Percentiles rank a stretch among this genome's conserved stretches.
These are phyloP conservation scores for Diutina neorugosa DNA, from an alignment of 1,139 yeast species.

Conservation along the genomic window DNA sequence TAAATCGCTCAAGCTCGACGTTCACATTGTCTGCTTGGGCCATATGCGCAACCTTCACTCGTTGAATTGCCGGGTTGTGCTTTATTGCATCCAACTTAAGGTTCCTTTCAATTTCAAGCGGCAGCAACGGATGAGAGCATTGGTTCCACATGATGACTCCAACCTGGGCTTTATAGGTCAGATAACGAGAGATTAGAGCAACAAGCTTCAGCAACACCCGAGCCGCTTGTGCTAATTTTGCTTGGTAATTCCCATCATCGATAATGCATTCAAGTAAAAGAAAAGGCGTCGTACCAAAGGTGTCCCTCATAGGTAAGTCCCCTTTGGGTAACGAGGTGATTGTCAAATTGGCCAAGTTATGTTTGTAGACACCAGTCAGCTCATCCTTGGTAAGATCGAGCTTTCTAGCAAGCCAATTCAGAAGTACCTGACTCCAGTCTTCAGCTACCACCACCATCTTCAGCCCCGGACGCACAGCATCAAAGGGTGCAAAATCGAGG, in stretches of 20 bases:
- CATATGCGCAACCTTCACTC: neutral
- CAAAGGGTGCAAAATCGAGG: slow-evolving; percentile 17
- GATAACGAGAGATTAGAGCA: slow-evolving; percentile 22
- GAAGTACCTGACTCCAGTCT: slow-evolving; percentile 27
- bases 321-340: slow-evolving; percentile 6
- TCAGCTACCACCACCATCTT: slow-evolving; percentile 31
- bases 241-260: slow-evolving; percentile 7
- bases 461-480: slow-evolving; percentile 13
- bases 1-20: neutral
- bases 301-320: slow-evolving; percentile 27
- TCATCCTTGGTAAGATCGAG: slow-evolving; percentile 19
- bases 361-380: slow-evolving; percentile 18
- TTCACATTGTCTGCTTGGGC: neutral
- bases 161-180: slow-evolving; percentile 24
- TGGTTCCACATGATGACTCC: slow-evolving; percentile 28
- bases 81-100: neutral
- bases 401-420: slow-evolving; percentile 36
- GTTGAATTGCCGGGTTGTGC: neutral
- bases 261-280: slow-evolving; percentile 32
- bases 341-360: slow-evolving; percentile 7
- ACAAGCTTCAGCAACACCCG: slow-evolving; percentile 25
- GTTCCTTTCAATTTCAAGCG: neutral
- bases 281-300: slow-evolving; percentile 27
- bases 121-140: neutral
- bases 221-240: slow-evolving; percentile 25